phyloP scores from a whole-genome alignment of 129 eudicot species.

The Artemisia annua region DNA sequence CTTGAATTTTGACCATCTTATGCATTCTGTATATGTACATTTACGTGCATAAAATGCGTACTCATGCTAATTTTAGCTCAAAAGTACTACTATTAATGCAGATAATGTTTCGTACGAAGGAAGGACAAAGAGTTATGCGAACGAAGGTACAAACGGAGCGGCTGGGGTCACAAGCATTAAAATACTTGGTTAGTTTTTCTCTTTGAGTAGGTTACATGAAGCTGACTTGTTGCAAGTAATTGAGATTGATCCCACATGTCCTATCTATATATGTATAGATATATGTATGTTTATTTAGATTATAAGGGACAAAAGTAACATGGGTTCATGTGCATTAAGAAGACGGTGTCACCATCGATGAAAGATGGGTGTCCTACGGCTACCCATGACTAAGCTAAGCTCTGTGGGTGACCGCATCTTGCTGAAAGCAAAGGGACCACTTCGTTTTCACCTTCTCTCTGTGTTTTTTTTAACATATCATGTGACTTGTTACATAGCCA shows the following conservation, averaged over 20 bases:
- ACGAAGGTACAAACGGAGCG: constrained; percentile 15
- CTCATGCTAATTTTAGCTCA: constrained; percentile 16
- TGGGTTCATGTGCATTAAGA: constrained; percentile 64
- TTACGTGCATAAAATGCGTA: not conserved
- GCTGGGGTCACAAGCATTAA: constrained; percentile 20
- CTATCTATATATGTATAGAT: not conserved
- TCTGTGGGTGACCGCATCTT: constrained; percentile 25
- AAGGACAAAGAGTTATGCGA: constrained; percentile 28
- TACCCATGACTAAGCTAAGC: constrained; percentile 21
- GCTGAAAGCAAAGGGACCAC: constrained; percentile 24
- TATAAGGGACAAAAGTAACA: constrained; percentile 53
- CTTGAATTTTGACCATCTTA: constrained; percentile 2
- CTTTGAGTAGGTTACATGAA: constrained; percentile 18
- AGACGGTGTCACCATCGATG: constrained; percentile 48
- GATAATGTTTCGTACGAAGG: constrained; percentile 22
- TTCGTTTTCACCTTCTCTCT: constrained; percentile 19
- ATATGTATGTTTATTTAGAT: not conserved
- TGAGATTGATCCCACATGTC: constrained; percentile 36
- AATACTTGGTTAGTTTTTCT: constrained; percentile 25
- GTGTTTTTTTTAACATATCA: not conserved
- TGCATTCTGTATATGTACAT: constrained; percentile 8
- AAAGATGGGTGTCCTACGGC: constrained; percentile 21
- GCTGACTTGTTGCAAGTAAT: constrained; percentile 43
- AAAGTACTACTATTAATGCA: constrained; percentile 22
- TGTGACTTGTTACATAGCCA: constrained; percentile 5